Percentiles rank a stretch among this genome's conserved stretches.
Conservation (phyloP, 306 rosid species). For the Alnus rubra region DNA sequence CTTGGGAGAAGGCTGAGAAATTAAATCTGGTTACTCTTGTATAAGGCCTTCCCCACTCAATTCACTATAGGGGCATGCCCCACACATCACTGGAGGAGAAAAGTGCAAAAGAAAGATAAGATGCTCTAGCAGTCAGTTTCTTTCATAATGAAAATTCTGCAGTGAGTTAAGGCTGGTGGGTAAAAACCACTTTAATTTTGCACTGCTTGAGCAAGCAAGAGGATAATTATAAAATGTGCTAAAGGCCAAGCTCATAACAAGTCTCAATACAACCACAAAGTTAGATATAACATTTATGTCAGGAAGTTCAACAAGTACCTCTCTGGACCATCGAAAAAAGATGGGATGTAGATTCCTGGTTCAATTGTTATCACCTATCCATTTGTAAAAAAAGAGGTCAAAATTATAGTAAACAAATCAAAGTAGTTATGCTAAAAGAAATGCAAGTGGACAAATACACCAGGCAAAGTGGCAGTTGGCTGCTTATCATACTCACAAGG, state of each 20-base stretch:
- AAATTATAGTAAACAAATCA: not conserved
- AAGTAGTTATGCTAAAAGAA: not conserved
- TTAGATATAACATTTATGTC: constrained; percentile 20
- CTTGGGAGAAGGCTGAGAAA: not conserved
- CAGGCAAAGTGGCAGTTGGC: not conserved
- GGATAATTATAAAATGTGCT: not conserved
- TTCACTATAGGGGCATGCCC: not conserved
- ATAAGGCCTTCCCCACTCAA: constrained; percentile 1
- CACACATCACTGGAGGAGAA: not conserved
- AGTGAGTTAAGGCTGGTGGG: not conserved
- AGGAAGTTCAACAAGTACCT: constrained; percentile 49
- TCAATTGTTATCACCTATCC: constrained; percentile 90
- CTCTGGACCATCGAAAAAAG: constrained; percentile 55
- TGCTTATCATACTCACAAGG: not conserved
- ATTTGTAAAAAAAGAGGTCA: constrained; percentile 20
- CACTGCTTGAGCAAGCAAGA: not conserved
- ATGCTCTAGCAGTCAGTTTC: constrained; percentile 3
- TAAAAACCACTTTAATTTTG: not conserved
- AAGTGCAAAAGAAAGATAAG: constrained; percentile 3
- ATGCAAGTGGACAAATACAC: not conserved
- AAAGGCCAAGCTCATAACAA: constrained; percentile 14
- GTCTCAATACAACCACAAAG: constrained; percentile 20
- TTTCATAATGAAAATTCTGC: not conserved
- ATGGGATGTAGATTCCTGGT: constrained; percentile 88
- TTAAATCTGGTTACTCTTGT: not conserved